Percentiles rank a stretch among this genome's conserved stretches.
Evolutionary conservation across 371 early-diverging fungal species (phyloP).

Genomic region (Actinomortierella wolfii): DNA sequence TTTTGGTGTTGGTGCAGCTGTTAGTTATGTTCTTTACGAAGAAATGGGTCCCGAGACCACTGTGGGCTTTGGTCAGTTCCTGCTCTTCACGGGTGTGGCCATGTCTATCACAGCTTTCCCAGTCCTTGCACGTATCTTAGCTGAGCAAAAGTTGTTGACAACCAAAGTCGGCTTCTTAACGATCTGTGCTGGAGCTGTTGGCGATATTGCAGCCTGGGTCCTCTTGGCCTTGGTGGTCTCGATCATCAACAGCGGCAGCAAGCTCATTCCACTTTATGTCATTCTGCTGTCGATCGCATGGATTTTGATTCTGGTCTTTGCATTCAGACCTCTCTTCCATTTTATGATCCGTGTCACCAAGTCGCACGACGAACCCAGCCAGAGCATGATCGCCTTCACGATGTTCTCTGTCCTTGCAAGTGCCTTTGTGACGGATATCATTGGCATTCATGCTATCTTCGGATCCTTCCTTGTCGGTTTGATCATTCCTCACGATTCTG

Average conservation of each 20-base stretch:
- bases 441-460: constrained; percentile 93
- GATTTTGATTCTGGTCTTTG: constrained; percentile 62
- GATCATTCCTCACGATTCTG: constrained; percentile 87
- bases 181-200: constrained; percentile 86
- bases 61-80: constrained; percentile 69
- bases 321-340: constrained; percentile 59
- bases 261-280: constrained; percentile 71
- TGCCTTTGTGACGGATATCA: constrained; percentile 83
- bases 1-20: constrained; percentile 74
- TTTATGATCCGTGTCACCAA: constrained; percentile 54
- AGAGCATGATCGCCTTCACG: constrained; percentile 69
- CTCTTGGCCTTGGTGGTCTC: constrained; percentile 83
- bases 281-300: constrained; percentile 69
- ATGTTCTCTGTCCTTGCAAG: constrained; percentile 65
- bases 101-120: constrained; percentile 96
- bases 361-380: constrained; percentile 65
- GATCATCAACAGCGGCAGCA: constrained; percentile 67
- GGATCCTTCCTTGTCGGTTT: constrained; percentile 90
- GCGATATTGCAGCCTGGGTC: constrained; percentile 90
- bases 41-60: constrained; percentile 48
- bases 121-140: constrained; percentile 90
- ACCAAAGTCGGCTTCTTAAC: constrained; percentile 85
- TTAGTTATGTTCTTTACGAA: constrained; percentile 68
- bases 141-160: constrained; percentile 80
- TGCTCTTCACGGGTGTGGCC: constrained; percentile 86